These are phyloP conservation scores for Penicillium sp. DNA, from an alignment of 2,329 filamentous ascomycete genomes.

Conservation along the genomic window DNA sequence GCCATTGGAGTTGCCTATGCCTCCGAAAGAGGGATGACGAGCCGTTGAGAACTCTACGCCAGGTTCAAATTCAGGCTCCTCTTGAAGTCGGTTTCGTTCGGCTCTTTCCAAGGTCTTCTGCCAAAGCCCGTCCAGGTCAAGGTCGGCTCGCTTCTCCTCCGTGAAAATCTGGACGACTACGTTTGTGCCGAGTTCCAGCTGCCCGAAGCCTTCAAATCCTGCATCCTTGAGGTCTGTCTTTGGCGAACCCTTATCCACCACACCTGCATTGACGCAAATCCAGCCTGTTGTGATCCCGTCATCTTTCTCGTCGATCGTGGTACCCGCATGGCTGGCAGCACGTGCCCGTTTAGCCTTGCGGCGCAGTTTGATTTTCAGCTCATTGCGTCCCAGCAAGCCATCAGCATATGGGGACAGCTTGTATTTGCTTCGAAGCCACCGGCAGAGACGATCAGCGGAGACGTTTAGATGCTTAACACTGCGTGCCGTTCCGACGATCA, in stretches of 20 bases:
- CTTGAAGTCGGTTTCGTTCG: conserved; percentile 41
- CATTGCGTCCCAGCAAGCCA: conserved; percentile 84
- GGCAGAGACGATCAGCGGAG: conserved; percentile 82
- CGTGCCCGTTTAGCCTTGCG: conserved; percentile 80
- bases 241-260: conserved; percentile 58
- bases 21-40: conserved; percentile 27
- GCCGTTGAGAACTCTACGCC: conserved; percentile 26
- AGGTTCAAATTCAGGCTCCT: conserved; percentile 33
- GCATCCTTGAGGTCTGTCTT: conserved; percentile 33
- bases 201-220: conserved; percentile 75
- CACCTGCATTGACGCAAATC: conserved; percentile 90
- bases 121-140: conserved; percentile 70
- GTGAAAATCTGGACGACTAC: conserved; percentile 74
- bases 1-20: conserved; percentile 24
- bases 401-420: conserved; percentile 78
- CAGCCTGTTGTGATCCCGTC: conserved; percentile 91
- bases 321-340: conserved; percentile 73
- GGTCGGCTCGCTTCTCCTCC: conserved; percentile 68
- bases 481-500: conserved; percentile 88
- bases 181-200: conserved; percentile 58
- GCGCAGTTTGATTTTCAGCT: conserved; percentile 83
- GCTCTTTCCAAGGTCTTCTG: conserved; percentile 49
- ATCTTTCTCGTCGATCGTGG: conserved; percentile 62
- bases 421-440: conserved; percentile 77
- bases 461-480: conserved; percentile 93